Conservation (phyloP, 345 rosid genomes). For the Geranium rotundifolium region DNA sequence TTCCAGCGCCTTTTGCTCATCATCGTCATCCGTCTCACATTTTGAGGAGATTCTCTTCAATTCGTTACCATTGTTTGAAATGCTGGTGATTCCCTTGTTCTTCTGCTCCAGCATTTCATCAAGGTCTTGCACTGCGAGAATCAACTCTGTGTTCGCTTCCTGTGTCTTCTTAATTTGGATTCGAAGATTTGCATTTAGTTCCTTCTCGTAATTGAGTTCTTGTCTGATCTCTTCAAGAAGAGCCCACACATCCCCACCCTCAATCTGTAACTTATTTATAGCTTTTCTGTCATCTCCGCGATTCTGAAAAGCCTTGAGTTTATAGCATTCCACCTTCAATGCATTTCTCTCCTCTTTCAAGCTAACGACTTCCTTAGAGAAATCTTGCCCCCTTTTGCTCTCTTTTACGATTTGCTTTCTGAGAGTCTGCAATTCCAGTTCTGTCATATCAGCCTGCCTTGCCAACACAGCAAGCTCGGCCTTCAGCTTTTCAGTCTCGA, state of each 20-base stretch:
- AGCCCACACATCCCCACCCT: conserved; percentile 16
- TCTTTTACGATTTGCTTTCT: conserved; percentile 32
- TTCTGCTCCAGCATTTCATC: not conserved
- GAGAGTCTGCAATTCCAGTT: conserved; percentile 32
- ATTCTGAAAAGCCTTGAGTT: conserved; percentile 14
- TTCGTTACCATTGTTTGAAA: not conserved
- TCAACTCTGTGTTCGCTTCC: not conserved
- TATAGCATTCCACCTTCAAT: conserved; percentile 17
- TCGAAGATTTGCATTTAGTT: conserved; percentile 22
- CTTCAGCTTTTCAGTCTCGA: conserved; percentile 27
- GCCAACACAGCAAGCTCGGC: conserved; percentile 21
- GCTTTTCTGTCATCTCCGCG: conserved; percentile 16
- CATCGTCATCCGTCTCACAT: not conserved
- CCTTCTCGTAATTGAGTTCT: conserved; percentile 22
- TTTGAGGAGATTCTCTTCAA: not conserved
- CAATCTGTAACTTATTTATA: conserved; percentile 14
- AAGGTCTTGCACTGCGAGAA: not conserved
- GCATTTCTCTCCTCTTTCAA: conserved; percentile 19
- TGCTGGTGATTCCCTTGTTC: not conserved
- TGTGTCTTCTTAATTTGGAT: conserved; percentile 5
- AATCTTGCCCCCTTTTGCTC: conserved; percentile 23
- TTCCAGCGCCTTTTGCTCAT: not conserved
- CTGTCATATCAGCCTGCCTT: conserved; percentile 31
- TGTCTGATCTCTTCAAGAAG: conserved; percentile 19
- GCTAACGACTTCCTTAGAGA: conserved; percentile 4